These are phyloP conservation scores for Xylaria sp. DNA, from an alignment of 2,329 filamentous ascomycete species.

Conservation along the genomic window DNA sequence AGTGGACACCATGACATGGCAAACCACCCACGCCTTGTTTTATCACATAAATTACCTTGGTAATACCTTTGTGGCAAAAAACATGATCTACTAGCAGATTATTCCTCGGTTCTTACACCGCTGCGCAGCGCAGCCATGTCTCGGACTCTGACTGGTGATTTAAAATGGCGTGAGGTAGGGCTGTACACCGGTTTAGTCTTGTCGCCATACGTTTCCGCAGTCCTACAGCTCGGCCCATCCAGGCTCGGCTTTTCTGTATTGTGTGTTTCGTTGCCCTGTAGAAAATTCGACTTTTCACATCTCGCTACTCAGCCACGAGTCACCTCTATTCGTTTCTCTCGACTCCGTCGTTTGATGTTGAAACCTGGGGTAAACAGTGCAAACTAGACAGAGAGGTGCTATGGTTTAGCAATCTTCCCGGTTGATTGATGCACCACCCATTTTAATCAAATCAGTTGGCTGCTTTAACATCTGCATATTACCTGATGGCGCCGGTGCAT, in stretches of 20 bases:
- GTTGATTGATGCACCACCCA: neutral
- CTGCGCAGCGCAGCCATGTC: constrained; percentile 21
- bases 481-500: neutral
- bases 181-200: constrained; percentile 11
- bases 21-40: neutral
- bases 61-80: constrained; percentile 17
- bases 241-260: neutral
- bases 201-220: constrained; percentile 8
- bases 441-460: constrained; percentile 7
- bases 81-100: neutral
- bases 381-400: neutral
- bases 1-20: neutral
- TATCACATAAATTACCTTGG: neutral
- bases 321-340: constrained; percentile 4
- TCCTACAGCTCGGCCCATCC: constrained; percentile 1
- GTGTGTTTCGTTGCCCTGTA: neutral
- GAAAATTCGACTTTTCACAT: constrained; percentile 35
- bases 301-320: constrained; percentile 32
- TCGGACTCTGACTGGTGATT: constrained; percentile 20
- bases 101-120: constrained; percentile 20
- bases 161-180: constrained; percentile 24
- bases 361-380: neutral
- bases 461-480: constrained; percentile 5
- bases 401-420: neutral
- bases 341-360: neutral